Conservation (phyloP, 345 rosid species). For the Sonneratia alba region DNA sequence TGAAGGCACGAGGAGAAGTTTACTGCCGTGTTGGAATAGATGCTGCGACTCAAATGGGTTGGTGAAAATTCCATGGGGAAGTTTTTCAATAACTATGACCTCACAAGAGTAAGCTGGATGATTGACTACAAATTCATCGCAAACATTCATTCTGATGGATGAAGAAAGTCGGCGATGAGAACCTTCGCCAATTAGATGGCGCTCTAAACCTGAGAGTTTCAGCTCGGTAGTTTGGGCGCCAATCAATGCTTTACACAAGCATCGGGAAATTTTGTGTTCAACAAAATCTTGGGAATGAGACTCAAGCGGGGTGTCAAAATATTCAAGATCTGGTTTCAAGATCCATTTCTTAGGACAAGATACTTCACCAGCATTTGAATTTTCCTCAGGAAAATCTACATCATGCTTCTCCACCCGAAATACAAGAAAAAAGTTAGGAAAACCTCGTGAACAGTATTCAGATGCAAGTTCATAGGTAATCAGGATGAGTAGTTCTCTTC, state of each 20-base stretch:
- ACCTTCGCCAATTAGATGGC: constrained; percentile 63
- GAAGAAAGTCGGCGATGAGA: constrained; percentile 69
- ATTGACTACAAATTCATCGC: constrained; percentile 14
- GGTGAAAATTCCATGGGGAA: constrained; percentile 78
- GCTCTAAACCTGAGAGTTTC: constrained; percentile 26
- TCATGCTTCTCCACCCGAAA: constrained; percentile 22
- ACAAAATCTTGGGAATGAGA: constrained; percentile 36
- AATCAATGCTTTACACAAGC: constrained; percentile 22
- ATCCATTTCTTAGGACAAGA: constrained; percentile 30
- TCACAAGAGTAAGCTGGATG: constrained; percentile 24
- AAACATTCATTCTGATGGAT: constrained; percentile 31
- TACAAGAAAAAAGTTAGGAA: neutral
- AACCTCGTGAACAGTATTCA: neutral
- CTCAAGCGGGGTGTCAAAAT: constrained; percentile 30
- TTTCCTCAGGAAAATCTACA: constrained; percentile 3
- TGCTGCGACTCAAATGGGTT: constrained; percentile 86
- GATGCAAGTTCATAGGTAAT: neutral
- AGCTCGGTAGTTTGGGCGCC: constrained; percentile 13
- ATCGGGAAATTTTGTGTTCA: constrained; percentile 14
- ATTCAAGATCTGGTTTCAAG: constrained; percentile 45
- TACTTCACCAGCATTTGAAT: neutral
- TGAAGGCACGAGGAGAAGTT: neutral
- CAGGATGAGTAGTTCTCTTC: too few relatives aligned
- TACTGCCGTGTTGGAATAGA: constrained; percentile 47
- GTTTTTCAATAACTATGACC: constrained; percentile 47